These are phyloP conservation scores for Orbilia ellipsospora DNA, from an alignment of 2,329 filamentous ascomycete species.

Conservation along the genomic window DNA sequence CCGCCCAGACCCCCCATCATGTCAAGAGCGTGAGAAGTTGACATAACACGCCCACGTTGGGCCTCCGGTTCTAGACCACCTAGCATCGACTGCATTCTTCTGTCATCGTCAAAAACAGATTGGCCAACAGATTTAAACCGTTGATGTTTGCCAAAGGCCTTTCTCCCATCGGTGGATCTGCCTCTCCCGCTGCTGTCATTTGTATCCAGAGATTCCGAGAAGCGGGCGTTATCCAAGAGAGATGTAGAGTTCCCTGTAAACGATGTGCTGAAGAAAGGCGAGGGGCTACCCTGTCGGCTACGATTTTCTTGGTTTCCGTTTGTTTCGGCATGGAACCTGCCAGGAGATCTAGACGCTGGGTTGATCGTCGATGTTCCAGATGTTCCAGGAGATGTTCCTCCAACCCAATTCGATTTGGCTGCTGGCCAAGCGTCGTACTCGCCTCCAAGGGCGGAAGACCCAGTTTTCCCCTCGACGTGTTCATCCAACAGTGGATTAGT, in stretches of 20 bases:
- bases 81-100: slow-evolving; percentile 56
- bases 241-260: slow-evolving; percentile 45
- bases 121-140: slow-evolving; percentile 53
- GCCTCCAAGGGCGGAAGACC: slow-evolving; percentile 58
- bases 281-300: slow-evolving; percentile 47
- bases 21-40: slow-evolving; percentile 57
- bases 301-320: slow-evolving; percentile 50
- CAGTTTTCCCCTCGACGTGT: slow-evolving; percentile 58
- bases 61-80: slow-evolving; percentile 56
- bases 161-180: slow-evolving; percentile 51
- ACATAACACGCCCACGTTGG: slow-evolving; percentile 58
- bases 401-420: slow-evolving; percentile 57
- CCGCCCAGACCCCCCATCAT: slow-evolving; percentile 50
- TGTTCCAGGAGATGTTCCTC: slow-evolving; percentile 58
- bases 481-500: slow-evolving; percentile 31
- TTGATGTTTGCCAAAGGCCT: slow-evolving; percentile 50
- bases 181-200: slow-evolving; percentile 45
- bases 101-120: slow-evolving; percentile 54
- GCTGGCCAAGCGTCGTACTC: slow-evolving; percentile 58
- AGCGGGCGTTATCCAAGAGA: slow-evolving; percentile 49
- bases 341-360: slow-evolving; percentile 58
- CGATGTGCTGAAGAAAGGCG: slow-evolving; percentile 51
- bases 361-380: slow-evolving; percentile 56
- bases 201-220: slow-evolving; percentile 42
- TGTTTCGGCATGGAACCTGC: slow-evolving; percentile 55